A percentile compares a stretch with the other conserved stretches of the same genome.
Conservation (phyloP, 495 filamentous ascomycete species). For the Aspergillus mulundensis region DNA sequence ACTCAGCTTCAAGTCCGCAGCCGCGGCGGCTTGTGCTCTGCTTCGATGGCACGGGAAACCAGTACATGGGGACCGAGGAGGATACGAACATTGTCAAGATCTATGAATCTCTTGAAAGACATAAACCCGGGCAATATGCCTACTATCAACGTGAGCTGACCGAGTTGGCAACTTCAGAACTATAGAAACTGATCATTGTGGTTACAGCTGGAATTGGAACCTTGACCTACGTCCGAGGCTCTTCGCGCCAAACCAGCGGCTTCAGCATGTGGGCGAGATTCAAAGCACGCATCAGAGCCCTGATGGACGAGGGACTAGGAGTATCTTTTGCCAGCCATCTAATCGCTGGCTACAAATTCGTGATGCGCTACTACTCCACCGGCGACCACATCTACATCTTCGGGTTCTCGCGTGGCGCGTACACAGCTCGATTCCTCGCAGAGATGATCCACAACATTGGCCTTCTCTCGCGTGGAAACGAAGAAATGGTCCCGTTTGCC, state of each 20-base stretch:
- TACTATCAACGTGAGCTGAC: constrained; percentile 16
- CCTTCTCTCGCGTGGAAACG: constrained; percentile 69
- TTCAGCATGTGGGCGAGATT: constrained; percentile 1
- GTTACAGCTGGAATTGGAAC: constrained; percentile 16
- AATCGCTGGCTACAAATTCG: constrained; percentile 76
- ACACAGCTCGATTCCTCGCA: constrained; percentile 74
- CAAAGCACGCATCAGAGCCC: constrained; percentile 4
- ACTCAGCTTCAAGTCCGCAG: not conserved
- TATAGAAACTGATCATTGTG: not conserved
- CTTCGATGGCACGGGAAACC: constrained; percentile 20
- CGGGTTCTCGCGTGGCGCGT: constrained; percentile 77
- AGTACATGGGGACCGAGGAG: constrained; percentile 12
- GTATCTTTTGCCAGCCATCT: constrained; percentile 73
- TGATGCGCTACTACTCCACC: constrained; percentile 79
- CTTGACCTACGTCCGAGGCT: constrained; percentile 14
- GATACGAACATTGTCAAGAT: constrained; percentile 19
- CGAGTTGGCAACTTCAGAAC: not conserved
- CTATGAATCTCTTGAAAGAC: constrained; percentile 13
- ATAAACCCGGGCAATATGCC: constrained; percentile 7
- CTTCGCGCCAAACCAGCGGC: constrained; percentile 1
- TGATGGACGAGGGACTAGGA: constrained; percentile 51
- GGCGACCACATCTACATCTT: constrained; percentile 76
- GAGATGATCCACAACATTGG: constrained; percentile 83
- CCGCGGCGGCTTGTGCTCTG: constrained; percentile 15
- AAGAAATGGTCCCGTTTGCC: constrained; percentile 74